Conservation (phyloP, 2,329 filamentous ascomycete species). For the Aschersonia sp. region DNA sequence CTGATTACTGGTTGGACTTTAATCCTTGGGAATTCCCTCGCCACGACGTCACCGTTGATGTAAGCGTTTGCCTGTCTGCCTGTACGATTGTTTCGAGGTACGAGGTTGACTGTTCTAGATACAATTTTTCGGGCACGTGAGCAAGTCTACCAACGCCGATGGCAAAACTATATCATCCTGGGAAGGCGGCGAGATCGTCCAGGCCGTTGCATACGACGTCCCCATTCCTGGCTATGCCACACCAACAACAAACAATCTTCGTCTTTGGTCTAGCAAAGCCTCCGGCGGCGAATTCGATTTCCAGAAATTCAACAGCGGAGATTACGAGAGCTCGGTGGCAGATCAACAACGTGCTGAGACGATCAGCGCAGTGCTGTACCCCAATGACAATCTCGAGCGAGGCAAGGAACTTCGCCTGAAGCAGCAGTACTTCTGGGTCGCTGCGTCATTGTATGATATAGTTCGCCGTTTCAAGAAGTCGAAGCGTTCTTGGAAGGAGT, state of each 20-base stretch:
- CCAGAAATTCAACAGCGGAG: constrained; percentile 96
- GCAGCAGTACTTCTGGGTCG: constrained; percentile 99
- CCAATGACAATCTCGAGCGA: constrained; percentile 91
- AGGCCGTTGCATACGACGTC: constrained; percentile 87
- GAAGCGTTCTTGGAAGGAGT: constrained; percentile 78
- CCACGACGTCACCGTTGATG: constrained; percentile 86
- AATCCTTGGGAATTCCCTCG: constrained; percentile 98
- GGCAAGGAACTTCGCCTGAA: constrained; percentile 96
- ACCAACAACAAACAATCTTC: constrained; percentile 84
- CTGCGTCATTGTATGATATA: constrained; percentile 90
- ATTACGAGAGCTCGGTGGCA: constrained; percentile 96
- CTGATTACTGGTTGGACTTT: constrained; percentile 98
- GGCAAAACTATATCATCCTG: constrained; percentile 65
- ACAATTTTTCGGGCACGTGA: constrained; percentile 84
- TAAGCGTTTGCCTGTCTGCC: constrained; percentile 19
- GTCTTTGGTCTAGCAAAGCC: constrained; percentile 95
- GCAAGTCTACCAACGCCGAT: constrained; percentile 57
- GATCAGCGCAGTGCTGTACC: constrained; percentile 92
- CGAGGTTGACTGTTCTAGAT: constrained; percentile 30
- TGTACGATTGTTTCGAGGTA: neutral
- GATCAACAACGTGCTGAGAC: constrained; percentile 98
- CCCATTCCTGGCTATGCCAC: constrained; percentile 84
- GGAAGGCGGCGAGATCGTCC: constrained; percentile 88
- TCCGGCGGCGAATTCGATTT: constrained; percentile 97
- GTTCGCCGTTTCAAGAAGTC: constrained; percentile 97